Conservation (phyloP, 768 basidiomycete species). For the Tubosaeta sp. region DNA sequence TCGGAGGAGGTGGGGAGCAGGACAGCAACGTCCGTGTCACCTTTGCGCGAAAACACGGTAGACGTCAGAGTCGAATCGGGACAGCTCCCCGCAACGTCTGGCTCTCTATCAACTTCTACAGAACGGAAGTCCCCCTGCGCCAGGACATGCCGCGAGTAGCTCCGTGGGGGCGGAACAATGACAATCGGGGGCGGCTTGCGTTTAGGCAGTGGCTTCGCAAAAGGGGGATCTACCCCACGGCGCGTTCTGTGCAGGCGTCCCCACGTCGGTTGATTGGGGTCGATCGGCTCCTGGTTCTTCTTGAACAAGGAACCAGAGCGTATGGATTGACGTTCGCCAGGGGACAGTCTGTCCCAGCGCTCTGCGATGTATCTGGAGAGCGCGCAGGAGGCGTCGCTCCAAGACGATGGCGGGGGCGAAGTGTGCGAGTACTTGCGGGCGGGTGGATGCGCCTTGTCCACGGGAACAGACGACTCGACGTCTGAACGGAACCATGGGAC, state of each 20-base stretch:
- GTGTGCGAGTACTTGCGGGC: slow-evolving; percentile 8
- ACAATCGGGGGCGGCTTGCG: slow-evolving; percentile 17
- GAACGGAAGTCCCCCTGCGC: slow-evolving; percentile 29
- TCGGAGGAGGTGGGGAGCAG: slow-evolving; percentile 47
- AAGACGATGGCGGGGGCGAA: slow-evolving; percentile 6
- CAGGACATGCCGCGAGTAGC: slow-evolving; percentile 21
- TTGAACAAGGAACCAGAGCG: slow-evolving; percentile 18
- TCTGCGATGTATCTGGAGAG: slow-evolving; percentile 29
- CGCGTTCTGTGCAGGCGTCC: slow-evolving; percentile 37
- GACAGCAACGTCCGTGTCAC: slow-evolving; percentile 53
- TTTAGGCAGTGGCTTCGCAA: slow-evolving; percentile 29
- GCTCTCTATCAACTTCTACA: slow-evolving; percentile 26
- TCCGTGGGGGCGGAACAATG: slow-evolving; percentile 32
- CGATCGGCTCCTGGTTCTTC: slow-evolving; percentile 16
- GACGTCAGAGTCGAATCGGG: slow-evolving; percentile 14
- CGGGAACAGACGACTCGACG: not conserved
- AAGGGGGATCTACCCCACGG: slow-evolving; percentile 58
- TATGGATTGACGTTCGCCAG: slow-evolving; percentile 18
- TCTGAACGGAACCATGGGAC: slow-evolving; percentile 53
- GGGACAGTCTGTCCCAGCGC: slow-evolving; percentile 27
- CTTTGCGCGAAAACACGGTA: slow-evolving; percentile 36
- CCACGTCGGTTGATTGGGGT: slow-evolving; percentile 44
- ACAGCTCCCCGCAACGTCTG: slow-evolving; percentile 26
- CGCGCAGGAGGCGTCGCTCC: slow-evolving; percentile 16
- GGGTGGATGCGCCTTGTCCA: slow-evolving; percentile 2